A percentile compares a stretch with the other conserved stretches of the same genome.
phyloP scores from a whole-genome alignment of 345 rosid species.

The Aethionema arabicum region DNA sequence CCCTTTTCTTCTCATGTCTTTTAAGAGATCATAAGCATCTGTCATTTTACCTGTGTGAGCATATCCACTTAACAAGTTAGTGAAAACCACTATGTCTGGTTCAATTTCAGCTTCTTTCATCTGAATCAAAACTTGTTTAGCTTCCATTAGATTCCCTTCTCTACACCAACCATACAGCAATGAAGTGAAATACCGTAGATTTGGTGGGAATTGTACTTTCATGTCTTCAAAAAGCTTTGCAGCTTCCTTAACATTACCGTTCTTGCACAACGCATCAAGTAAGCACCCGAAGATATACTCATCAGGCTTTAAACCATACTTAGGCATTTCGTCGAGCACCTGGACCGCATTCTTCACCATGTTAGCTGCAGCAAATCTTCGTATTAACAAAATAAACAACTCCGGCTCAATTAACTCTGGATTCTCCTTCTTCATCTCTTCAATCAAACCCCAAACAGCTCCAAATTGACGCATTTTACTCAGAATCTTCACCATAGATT shows the following conservation, averaged over 20 bases:
- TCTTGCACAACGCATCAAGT: conserved; percentile 84
- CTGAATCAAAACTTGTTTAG: conserved; percentile 77
- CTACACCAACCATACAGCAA: conserved; percentile 94
- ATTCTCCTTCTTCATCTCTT: conserved; percentile 71
- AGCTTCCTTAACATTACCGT: conserved; percentile 84
- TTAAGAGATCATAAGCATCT: conserved; percentile 76
- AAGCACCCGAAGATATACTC: conserved; percentile 73
- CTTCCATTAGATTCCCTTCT: conserved; percentile 86
- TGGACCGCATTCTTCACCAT: conserved; percentile 85
- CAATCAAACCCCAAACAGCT: conserved; percentile 83
- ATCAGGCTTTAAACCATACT: conserved; percentile 77
- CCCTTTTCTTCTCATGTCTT: conserved; percentile 75
- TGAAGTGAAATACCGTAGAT: conserved; percentile 68
- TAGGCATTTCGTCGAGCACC: conserved; percentile 93
- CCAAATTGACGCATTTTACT: conserved; percentile 93
- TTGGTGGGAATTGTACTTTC: conserved; percentile 57
- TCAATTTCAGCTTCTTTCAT: conserved; percentile 82
- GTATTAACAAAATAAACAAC: conserved; percentile 69
- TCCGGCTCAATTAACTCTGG: conserved; percentile 66
- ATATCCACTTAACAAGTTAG: conserved; percentile 77
- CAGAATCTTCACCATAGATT: conserved; percentile 65
- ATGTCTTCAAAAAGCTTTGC: conserved; percentile 75
- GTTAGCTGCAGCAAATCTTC: conserved; percentile 87
- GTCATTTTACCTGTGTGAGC: conserved; percentile 67
- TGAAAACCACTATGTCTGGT: conserved; percentile 85